These are phyloP conservation scores for Laguncularia racemosa DNA, from an alignment of 345 rosid species.

Conservation along the genomic window DNA sequence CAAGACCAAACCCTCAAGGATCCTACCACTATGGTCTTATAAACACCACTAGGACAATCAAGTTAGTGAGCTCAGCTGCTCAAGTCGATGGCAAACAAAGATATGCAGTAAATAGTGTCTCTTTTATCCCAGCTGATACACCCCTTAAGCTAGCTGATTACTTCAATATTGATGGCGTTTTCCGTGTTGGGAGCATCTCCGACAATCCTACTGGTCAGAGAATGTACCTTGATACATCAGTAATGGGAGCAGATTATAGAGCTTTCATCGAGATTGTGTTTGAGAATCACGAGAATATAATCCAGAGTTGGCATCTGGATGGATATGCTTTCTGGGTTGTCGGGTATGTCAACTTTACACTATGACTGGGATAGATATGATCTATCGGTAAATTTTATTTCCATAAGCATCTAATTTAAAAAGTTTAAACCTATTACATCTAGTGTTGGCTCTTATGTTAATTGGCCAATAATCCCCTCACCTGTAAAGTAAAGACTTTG, in stretches of 20 bases:
- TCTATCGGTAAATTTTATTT: not conserved
- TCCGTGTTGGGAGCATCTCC: conserved; percentile 49
- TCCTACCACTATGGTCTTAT: conserved; percentile 81
- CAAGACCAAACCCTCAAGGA: conserved; percentile 97
- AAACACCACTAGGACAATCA: conserved; percentile 49
- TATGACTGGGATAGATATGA: not conserved
- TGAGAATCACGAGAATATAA: conserved; percentile 57
- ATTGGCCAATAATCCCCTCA: no score
- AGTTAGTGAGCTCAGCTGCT: conserved; percentile 53
- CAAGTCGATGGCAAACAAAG: conserved; percentile 60
- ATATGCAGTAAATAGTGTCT: conserved; percentile 71
- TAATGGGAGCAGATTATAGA: conserved; percentile 61
- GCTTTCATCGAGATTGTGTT: conserved; percentile 69
- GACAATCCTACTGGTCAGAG: conserved; percentile 31
- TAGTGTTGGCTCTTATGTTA: no score
- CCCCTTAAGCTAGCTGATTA: conserved; percentile 83
- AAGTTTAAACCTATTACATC: no score
- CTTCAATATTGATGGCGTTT: conserved; percentile 68
- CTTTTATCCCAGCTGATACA: conserved; percentile 61
- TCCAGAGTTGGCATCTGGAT: conserved; percentile 82
- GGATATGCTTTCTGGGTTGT: conserved; percentile 86
- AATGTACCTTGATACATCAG: conserved; percentile 58
- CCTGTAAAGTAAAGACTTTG: no score
- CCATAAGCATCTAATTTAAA: no score
- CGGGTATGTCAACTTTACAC: conserved; percentile 43